phyloP scores from a whole-genome alignment of 805 yeast species.

The Wickerhamomyces alni region DNA sequence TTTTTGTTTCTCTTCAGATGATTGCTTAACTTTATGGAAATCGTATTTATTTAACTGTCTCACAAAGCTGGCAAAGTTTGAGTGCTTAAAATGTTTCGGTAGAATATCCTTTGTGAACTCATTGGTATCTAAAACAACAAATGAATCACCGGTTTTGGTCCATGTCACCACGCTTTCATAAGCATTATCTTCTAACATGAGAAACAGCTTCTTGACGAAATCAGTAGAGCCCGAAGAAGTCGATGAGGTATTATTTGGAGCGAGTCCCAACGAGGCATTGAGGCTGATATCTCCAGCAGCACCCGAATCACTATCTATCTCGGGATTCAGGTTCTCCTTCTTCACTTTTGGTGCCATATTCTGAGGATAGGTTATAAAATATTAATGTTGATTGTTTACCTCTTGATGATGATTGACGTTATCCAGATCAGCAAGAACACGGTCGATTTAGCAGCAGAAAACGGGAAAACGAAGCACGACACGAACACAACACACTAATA shows the following conservation, averaged over 20 bases:
- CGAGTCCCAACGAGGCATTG: slow-evolving; percentile 17
- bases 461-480: too few species aligned
- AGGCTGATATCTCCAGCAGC: slow-evolving; percentile 3
- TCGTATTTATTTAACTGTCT: slow-evolving; percentile 95
- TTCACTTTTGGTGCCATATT: slow-evolving; percentile 16
- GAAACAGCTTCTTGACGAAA: slow-evolving; percentile 71
- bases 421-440: too few species aligned
- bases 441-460: too few species aligned
- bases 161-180: slow-evolving; percentile 75
- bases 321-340: background rate
- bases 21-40: slow-evolving; percentile 87
- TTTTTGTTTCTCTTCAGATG: slow-evolving; percentile 52
- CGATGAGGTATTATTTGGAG: slow-evolving; percentile 19
- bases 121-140: slow-evolving; percentile 84
- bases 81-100: slow-evolving; percentile 91
- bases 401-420: too few species aligned
- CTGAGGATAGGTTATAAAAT: too few species aligned
- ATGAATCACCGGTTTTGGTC: slow-evolving; percentile 81
- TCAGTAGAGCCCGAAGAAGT: slow-evolving; percentile 53
- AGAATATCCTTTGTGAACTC: slow-evolving; percentile 84
- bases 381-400: too few species aligned
- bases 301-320: slow-evolving; percentile 3
- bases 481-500: too few species aligned
- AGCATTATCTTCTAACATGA: slow-evolving; percentile 79
- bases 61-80: slow-evolving; percentile 91